Evolutionary conservation across 1,139 yeast species (phyloP).

Genomic region (Yamadazyma sp.): DNA sequence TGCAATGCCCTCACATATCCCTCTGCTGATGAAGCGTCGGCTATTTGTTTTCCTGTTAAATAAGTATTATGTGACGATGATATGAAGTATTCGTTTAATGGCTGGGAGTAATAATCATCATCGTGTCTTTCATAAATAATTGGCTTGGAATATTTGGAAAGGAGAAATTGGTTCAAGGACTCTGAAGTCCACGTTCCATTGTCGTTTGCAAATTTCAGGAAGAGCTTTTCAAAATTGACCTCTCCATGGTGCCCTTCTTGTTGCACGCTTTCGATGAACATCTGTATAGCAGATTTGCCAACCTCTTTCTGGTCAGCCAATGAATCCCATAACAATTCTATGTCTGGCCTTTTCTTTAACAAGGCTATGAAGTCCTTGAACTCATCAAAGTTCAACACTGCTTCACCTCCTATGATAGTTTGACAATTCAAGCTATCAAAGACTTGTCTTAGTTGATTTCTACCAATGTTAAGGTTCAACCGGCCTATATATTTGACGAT

Average conservation of each 20-base stretch:
- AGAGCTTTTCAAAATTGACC: constrained; percentile 31
- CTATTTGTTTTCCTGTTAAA: constrained; percentile 84
- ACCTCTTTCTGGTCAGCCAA: constrained; percentile 7
- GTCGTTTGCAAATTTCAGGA: constrained; percentile 41
- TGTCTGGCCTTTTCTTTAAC: constrained; percentile 36
- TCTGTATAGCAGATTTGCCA: constrained; percentile 32
- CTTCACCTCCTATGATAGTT: constrained; percentile 9
- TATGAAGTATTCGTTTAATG: constrained; percentile 81
- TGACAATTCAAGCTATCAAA: constrained; percentile 48
- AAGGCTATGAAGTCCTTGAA: constrained; percentile 69
- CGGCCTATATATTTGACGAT: constrained; percentile 63
- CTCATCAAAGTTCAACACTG: constrained; percentile 58
- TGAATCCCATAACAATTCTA: constrained; percentile 26
- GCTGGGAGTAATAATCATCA: constrained; percentile 54
- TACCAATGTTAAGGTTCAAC: constrained; percentile 61
- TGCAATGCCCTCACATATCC: constrained; percentile 89
- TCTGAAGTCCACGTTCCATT: constrained; percentile 42
- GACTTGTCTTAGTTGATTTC: constrained; percentile 30
- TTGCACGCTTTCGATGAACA: constrained; percentile 54
- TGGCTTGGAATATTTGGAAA: constrained; percentile 47
- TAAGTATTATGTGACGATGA: constrained; percentile 96
- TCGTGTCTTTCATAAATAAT: constrained; percentile 22
- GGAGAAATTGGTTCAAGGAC: constrained; percentile 50
- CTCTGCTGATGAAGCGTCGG: constrained; percentile 86
- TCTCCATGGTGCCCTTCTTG: constrained; percentile 38